Percentiles rank a stretch among this genome's conserved stretches.
These are phyloP conservation scores for Massarina eburnea DNA, from an alignment of 2,329 filamentous ascomycete species.

Conservation along the genomic window DNA sequence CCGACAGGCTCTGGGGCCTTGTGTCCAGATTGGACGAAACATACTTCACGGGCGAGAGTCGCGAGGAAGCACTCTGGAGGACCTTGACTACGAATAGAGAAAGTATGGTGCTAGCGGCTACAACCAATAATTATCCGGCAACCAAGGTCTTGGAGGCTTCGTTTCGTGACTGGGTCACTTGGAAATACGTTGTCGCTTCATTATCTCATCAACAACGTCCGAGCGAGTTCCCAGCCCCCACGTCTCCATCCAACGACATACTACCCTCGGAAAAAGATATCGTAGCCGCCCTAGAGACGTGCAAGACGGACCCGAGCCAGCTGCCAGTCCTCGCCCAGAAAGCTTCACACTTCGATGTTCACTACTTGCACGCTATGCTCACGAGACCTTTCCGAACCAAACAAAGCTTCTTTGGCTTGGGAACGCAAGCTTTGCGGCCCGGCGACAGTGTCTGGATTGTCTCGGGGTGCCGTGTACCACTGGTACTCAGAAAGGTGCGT, in stretches of 20 bases:
- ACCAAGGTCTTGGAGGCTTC: slow-evolving; percentile 2
- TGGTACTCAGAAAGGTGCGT: slow-evolving; percentile 15
- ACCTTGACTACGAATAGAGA: slow-evolving; percentile 14
- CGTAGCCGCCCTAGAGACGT: neutral
- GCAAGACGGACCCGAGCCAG: slow-evolving; percentile 1
- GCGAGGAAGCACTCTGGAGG: slow-evolving; percentile 15
- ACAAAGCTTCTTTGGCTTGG: slow-evolving; percentile 16
- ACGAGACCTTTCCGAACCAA: slow-evolving; percentile 14
- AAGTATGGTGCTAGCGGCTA: neutral
- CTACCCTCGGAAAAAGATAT: slow-evolving; percentile 8
- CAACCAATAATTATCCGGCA: neutral
- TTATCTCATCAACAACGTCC: slow-evolving; percentile 1
- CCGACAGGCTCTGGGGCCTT: slow-evolving; percentile 10
- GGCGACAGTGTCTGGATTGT: slow-evolving; percentile 17
- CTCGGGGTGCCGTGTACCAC: slow-evolving; percentile 17
- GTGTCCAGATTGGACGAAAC: slow-evolving; percentile 4
- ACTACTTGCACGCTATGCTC: slow-evolving; percentile 15
- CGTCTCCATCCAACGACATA: neutral
- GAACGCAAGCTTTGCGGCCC: slow-evolving; percentile 14
- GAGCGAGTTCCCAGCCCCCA: neutral
- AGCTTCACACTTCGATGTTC: slow-evolving; percentile 14
- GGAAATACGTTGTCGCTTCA: slow-evolving; percentile 10
- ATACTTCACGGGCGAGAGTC: slow-evolving; percentile 7
- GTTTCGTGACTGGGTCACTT: slow-evolving; percentile 16
- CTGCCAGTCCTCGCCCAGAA: slow-evolving; percentile 2